These are phyloP conservation scores for Cladosporium velox DNA, from an alignment of 2,329 filamentous ascomycete genomes.

Conservation along the genomic window DNA sequence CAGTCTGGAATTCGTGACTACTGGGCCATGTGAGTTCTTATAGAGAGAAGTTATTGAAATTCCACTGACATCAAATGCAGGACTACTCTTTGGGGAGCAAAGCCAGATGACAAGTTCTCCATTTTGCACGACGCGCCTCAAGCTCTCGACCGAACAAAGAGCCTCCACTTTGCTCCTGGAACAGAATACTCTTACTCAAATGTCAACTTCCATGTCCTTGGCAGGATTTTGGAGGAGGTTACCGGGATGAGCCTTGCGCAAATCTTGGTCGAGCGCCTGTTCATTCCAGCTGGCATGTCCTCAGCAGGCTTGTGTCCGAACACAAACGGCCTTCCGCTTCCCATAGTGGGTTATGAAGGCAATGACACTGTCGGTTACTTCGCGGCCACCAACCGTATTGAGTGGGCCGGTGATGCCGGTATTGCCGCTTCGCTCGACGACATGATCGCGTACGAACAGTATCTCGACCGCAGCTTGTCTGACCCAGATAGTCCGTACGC, in stretches of 20 bases:
- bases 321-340: constrained; percentile 41
- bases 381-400: constrained; percentile 44
- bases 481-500: constrained; percentile 41
- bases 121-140: constrained; percentile 37
- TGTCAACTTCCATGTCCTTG: constrained; percentile 47
- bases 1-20: constrained; percentile 13
- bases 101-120: constrained; percentile 45
- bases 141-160: constrained; percentile 35
- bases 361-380: constrained; percentile 41
- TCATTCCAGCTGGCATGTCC: constrained; percentile 46
- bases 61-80: constrained; percentile 5
- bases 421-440: constrained; percentile 48
- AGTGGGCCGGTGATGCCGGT: constrained; percentile 52
- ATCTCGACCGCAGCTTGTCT: constrained; percentile 38
- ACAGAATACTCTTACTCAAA: constrained; percentile 49
- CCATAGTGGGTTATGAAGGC: constrained; percentile 49
- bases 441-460: constrained; percentile 51
- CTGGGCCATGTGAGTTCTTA: constrained; percentile 14
- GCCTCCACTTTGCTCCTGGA: constrained; percentile 48
- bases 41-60: neutral
- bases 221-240: constrained; percentile 42
- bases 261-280: constrained; percentile 43
- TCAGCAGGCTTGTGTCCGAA: constrained; percentile 44
- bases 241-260: constrained; percentile 40
- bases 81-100: constrained; percentile 47